Evolutionary conservation across 371 early-diverging fungal species (phyloP).

Genomic region (Basidiobolus meristosporus): DNA sequence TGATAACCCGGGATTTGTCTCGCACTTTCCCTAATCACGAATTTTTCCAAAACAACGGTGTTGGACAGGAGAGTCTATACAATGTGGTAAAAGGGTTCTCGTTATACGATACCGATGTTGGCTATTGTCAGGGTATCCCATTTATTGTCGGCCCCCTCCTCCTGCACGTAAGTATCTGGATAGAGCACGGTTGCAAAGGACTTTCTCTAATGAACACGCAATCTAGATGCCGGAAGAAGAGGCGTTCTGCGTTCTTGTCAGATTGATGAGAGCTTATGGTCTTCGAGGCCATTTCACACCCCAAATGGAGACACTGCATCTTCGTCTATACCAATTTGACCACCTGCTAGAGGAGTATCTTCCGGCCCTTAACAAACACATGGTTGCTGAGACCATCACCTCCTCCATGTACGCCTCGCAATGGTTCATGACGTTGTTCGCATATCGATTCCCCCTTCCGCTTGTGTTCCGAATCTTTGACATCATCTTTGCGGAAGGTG

Average conservation of each 20-base stretch:
- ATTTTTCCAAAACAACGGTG: slow-evolving; percentile 57
- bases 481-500: slow-evolving; percentile 77
- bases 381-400: slow-evolving; percentile 57
- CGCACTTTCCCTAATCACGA: slow-evolving; percentile 71
- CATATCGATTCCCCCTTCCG: slow-evolving; percentile 78
- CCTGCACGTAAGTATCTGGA: slow-evolving; percentile 60
- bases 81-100: slow-evolving; percentile 83
- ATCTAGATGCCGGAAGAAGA: slow-evolving; percentile 84
- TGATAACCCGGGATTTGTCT: slow-evolving; percentile 67
- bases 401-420: slow-evolving; percentile 79
- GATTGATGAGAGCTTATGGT: slow-evolving; percentile 65
- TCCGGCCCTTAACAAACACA: slow-evolving; percentile 59
- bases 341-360: slow-evolving; percentile 56
- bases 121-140: slow-evolving; percentile 84
- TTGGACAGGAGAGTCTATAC: slow-evolving; percentile 73
- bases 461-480: slow-evolving; percentile 81
- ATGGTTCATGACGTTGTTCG: slow-evolving; percentile 92
- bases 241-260: slow-evolving; percentile 76
- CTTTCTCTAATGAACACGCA: too few species aligned
- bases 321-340: slow-evolving; percentile 74
- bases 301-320: slow-evolving; percentile 56
- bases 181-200: too few species aligned
- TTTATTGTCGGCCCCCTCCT: slow-evolving; percentile 82
- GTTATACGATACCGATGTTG: slow-evolving; percentile 75
- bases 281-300: slow-evolving; percentile 77